Base-by-base conservation (phyloP, 139 green algal genomes). In the Deuterostichococcus epilithicus region DNA sequence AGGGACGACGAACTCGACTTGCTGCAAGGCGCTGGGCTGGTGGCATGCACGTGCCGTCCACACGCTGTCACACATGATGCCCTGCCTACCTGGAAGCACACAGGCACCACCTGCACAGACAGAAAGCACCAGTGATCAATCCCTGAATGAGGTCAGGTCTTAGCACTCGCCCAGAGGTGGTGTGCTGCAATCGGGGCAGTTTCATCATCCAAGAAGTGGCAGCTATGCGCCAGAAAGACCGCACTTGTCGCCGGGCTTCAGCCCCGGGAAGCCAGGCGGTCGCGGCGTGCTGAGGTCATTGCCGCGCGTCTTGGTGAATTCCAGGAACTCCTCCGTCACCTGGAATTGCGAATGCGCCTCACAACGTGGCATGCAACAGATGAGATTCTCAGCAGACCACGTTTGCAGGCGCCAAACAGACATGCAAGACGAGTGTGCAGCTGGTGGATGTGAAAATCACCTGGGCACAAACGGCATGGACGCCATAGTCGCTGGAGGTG, bases 281-380 rank as follows among this genome's bases (percentile, higher is more conserved):
- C 38, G 38, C 4, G 70, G 70, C 5, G 70, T 75, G 42, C 42
- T 67, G 26, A 75, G 70, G 70, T 75, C 70, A n/a, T 75, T 75
- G 38, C 70, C 70, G 25, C 37, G 70, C n/a, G 8, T 5, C 70
- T 75, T 75, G 38, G 70, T 75, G 70, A 39, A 75, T 13, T 36
- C 39, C 13, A 75, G 39, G 70, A 75, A 75, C 6, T 75, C 70
- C 2, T 75, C 70, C 32, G 70, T 75, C 39, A 75, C 70, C n/a
- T 44, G 26, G 3, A 13, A 52, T 23, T 8, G 42, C 42, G 10
- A 52, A 13, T n/a, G n/a, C n/a, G 42, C 42, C 8, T 13, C 13
- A 8, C 42, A 63, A 20, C 8, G 13, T 63, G 13, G 3, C 3
- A 63, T 28, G 20, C 52, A 63, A 28, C 52, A n/a, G 42, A 8